These are phyloP conservation scores for Globisporangium paroecandrum DNA, from an alignment of 352 stramenopile species.

Conservation along the genomic window DNA sequence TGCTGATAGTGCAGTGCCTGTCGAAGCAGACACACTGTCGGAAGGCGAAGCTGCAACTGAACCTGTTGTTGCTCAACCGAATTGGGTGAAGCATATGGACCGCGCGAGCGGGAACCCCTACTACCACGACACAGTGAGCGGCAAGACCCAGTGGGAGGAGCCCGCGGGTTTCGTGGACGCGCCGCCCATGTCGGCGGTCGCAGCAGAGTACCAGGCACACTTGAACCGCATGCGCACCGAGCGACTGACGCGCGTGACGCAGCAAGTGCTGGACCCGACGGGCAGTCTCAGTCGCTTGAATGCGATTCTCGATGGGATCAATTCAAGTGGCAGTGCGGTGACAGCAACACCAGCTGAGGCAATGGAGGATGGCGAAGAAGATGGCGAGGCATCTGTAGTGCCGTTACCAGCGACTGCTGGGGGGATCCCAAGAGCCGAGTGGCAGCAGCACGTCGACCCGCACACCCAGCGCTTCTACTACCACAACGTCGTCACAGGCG, in stretches of 20 bases:
- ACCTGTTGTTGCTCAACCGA: background rate
- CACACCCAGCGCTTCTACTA: conserved; percentile 83
- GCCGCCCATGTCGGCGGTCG: conserved; percentile 12
- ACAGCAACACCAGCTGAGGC: background rate
- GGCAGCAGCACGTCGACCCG: conserved; percentile 84
- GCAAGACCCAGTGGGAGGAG: conserved; percentile 68
- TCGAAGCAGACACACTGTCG: background rate
- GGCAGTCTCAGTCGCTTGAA: conserved; percentile 72
- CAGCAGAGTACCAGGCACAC: conserved; percentile 66
- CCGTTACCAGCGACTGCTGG: background rate
- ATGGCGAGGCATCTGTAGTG: background rate
- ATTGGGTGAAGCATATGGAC: conserved; percentile 80
- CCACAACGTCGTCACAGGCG: conserved; percentile 71
- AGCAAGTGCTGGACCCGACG: conserved; percentile 63
- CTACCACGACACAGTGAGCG: conserved; percentile 60
- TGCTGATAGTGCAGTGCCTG: background rate
- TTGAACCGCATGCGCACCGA: conserved; percentile 51
- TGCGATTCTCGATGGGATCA: conserved; percentile 64
- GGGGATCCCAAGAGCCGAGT: conserved; percentile 38
- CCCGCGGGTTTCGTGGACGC: conserved; percentile 47
- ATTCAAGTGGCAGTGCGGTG: conserved; percentile 16
- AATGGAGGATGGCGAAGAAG: conserved; percentile 2
- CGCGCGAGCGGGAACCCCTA: conserved; percentile 63
- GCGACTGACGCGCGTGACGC: conserved; percentile 47
- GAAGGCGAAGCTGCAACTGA: background rate